Conservation (phyloP, 768 basidiomycete genomes). For the Tubosaeta brunneosetosa region DNA sequence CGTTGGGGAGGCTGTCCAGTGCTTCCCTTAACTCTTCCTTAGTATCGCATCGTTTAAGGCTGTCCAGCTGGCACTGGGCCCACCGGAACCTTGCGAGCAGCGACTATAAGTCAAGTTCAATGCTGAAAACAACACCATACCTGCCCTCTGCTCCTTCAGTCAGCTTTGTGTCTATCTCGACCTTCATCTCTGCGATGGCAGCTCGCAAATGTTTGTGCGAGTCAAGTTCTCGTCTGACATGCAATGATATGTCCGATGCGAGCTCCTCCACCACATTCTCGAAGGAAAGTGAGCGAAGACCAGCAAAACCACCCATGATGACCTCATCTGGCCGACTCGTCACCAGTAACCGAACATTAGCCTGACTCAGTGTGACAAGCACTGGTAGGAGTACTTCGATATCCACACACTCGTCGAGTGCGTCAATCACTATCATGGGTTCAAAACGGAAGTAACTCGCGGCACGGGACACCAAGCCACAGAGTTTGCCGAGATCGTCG, state of each 20-base stretch:
- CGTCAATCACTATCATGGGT: conserved; percentile 9
- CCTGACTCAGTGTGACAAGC: background rate
- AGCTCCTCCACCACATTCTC: background rate
- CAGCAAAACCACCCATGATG: background rate
- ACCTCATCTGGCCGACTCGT: background rate
- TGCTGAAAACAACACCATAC: background rate
- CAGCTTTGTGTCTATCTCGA: background rate
- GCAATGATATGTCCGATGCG: background rate
- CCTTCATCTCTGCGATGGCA: background rate
- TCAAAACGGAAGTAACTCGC: background rate
- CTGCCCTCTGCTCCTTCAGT: background rate
- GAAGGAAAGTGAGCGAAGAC: background rate
- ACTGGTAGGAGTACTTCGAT: background rate
- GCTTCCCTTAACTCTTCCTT: background rate
- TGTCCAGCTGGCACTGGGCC: conserved; percentile 4
- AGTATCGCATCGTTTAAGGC: background rate
- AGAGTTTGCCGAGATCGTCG: background rate
- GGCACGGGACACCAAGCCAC: background rate
- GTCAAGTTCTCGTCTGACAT: background rate
- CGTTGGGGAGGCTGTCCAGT: background rate
- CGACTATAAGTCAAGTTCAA: background rate
- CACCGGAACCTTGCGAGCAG: background rate
- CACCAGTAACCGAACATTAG: background rate
- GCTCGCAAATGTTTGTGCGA: background rate
- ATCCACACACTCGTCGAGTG: conserved; percentile 7